These are phyloP conservation scores for Sarcocystis neurona DNA, from an alignment of 169 alveolate species.

Conservation along the genomic window DNA sequence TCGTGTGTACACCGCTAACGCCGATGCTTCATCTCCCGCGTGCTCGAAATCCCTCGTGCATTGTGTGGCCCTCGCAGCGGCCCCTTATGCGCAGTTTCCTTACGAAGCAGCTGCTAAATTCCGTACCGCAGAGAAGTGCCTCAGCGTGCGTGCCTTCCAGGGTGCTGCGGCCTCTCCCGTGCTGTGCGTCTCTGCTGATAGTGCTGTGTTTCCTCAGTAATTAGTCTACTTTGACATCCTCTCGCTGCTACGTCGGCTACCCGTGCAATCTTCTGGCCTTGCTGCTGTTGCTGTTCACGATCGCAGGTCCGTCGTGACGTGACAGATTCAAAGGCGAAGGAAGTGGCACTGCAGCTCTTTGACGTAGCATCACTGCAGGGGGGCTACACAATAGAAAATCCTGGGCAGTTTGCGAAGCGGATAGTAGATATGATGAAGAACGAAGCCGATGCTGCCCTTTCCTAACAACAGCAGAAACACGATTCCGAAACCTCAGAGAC, in stretches of 20 bases:
- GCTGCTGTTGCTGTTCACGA: background rate
- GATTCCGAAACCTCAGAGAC: background rate
- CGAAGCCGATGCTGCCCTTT: conserved; percentile 72
- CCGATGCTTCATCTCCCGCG: too few species aligned
- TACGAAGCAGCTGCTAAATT: too few species aligned
- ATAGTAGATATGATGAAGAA: conserved; percentile 78
- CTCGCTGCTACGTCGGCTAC: too few species aligned
- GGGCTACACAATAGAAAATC: conserved; percentile 82
- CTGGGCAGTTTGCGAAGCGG: conserved; percentile 78
- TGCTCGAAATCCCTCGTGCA: too few species aligned
- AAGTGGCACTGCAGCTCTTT: conserved; percentile 29
- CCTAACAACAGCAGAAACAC: conserved; percentile 26
- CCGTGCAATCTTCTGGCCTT: background rate
- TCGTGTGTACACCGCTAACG: too few species aligned
- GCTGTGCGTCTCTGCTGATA: too few species aligned
- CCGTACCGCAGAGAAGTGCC: too few species aligned
- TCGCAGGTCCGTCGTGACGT: conserved; percentile 36
- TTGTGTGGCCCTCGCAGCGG: too few species aligned
- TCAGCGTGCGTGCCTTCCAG: too few species aligned
- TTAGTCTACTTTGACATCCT: background rate
- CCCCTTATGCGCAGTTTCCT: too few species aligned
- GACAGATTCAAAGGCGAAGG: conserved; percentile 31
- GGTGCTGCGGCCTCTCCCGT: background rate
- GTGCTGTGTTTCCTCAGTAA: background rate
- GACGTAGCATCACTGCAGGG: conserved; percentile 62